phyloP scores from a whole-genome alignment of 2,329 filamentous ascomycete species.

The Exophiala sp. region DNA sequence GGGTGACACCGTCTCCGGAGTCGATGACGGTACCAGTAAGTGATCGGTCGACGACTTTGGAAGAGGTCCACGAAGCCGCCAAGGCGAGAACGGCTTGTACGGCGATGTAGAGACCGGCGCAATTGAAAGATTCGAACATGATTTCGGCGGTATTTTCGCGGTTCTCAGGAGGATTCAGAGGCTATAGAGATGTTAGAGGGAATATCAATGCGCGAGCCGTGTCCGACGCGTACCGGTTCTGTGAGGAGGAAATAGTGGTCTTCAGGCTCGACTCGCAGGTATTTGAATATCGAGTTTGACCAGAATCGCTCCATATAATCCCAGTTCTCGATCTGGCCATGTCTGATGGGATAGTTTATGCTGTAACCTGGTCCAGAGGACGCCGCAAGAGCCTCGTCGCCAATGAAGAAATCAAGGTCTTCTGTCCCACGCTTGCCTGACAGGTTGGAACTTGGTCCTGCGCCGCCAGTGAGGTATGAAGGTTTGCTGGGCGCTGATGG shows the following conservation, averaged over 20 bases:
- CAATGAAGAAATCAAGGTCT: slow-evolving; percentile 98
- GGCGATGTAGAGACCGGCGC: slow-evolving; percentile 96
- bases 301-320: slow-evolving; percentile 99
- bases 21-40: slow-evolving; percentile 97
- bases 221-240: slow-evolving; percentile 68
- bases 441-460: slow-evolving; percentile 76
- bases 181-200: slow-evolving; percentile 50
- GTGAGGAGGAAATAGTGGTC: slow-evolving; percentile 98
- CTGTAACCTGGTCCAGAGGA: slow-evolving; percentile 87
- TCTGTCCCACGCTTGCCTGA: slow-evolving; percentile 93
- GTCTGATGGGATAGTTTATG: slow-evolving; percentile 93
- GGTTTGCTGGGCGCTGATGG: slow-evolving; percentile 92
- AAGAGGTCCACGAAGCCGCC: slow-evolving; percentile 96
- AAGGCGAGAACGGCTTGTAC: slow-evolving; percentile 96
- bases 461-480: slow-evolving; percentile 87
- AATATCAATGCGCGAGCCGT: neutral
- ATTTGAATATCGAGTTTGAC: slow-evolving; percentile 99
- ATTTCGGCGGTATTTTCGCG: slow-evolving; percentile 99
- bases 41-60: slow-evolving; percentile 93
- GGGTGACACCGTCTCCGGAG: slow-evolving; percentile 96
- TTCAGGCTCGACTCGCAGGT: slow-evolving; percentile 94
- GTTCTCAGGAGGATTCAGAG: slow-evolving; percentile 96
- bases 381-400: slow-evolving; percentile 87
- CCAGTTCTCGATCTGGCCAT: slow-evolving; percentile 99
- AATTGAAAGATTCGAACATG: slow-evolving; percentile 99